A percentile compares a stretch with the other conserved stretches of the same genome.
phyloP scores from a whole-genome alignment of 768 basidiomycete genomes.

The Mycena kentingensis region DNA sequence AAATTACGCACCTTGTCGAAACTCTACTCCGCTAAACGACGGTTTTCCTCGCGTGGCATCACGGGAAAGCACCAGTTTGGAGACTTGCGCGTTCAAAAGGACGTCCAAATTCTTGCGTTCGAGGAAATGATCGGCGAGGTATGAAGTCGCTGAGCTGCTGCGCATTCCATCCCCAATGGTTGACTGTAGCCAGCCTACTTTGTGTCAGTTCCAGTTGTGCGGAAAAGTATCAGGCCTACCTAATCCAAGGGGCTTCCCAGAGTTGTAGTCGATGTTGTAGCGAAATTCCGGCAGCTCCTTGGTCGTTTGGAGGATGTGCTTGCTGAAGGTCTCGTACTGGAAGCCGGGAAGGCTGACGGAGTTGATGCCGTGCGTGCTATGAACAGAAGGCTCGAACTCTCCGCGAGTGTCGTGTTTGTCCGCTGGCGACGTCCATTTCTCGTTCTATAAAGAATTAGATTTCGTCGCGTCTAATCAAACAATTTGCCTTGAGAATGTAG shows the following conservation, averaged over 20 bases:
- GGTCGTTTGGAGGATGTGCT: constrained; percentile 39
- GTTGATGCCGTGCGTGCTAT: constrained; percentile 37
- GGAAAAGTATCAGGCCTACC: constrained; percentile 23
- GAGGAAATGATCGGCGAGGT: constrained; percentile 30
- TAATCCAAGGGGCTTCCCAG: constrained; percentile 35
- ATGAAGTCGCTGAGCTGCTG: constrained; percentile 41
- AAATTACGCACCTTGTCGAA: background rate
- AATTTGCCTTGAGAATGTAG: constrained; percentile 32
- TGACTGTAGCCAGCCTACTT: constrained; percentile 34
- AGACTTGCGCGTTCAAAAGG: constrained; percentile 35
- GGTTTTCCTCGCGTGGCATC: background rate
- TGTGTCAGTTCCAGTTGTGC: background rate
- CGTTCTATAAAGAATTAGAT: constrained; percentile 30
- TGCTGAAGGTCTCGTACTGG: constrained; percentile 31
- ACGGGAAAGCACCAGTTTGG: background rate
- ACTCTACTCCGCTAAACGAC: background rate
- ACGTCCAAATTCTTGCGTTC: constrained; percentile 39
- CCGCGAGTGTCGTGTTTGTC: constrained; percentile 39
- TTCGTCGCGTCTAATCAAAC: background rate
- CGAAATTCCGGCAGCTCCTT: constrained; percentile 37
- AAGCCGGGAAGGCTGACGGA: constrained; percentile 35
- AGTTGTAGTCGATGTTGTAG: constrained; percentile 37
- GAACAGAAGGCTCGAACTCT: constrained; percentile 39
- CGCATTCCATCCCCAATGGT: constrained; percentile 35
- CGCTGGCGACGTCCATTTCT: constrained; percentile 39